A percentile compares a stretch with the other conserved stretches of the same genome.
phyloP scores from a whole-genome alignment of 169 alveolate genomes.

The Plasmodium cynomolgi region DNA sequence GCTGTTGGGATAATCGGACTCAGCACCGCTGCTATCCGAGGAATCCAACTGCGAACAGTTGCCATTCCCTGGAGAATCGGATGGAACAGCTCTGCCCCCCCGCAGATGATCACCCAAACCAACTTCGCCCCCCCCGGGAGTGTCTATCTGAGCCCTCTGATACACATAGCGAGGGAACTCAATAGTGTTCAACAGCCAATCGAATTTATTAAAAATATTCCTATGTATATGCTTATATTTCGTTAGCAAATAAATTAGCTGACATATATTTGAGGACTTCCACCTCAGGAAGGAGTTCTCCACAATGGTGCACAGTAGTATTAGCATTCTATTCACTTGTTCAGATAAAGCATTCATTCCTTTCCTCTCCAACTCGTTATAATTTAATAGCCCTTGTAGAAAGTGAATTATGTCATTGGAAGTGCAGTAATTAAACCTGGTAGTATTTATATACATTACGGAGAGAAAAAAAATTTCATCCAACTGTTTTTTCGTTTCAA shows the following conservation, averaged over 20 bases:
- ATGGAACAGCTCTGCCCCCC: background rate
- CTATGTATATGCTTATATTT: conserved; percentile 53
- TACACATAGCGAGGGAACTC: conserved; percentile 32
- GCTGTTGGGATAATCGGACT: background rate
- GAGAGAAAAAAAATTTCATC: conserved; percentile 14
- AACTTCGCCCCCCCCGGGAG: background rate
- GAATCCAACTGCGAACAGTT: background rate
- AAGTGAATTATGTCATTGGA: conserved; percentile 59
- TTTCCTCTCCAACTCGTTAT: background rate
- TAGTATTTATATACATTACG: conserved; percentile 11
- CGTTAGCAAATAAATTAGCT: conserved; percentile 25
- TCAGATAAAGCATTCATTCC: background rate
- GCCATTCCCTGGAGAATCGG: too few species aligned
- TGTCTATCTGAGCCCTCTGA: conserved; percentile 1
- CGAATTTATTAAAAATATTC: conserved; percentile 43
- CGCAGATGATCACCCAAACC: background rate
- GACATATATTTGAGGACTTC: conserved; percentile 60
- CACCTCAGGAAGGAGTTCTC: conserved; percentile 16
- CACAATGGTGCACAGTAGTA: conserved; percentile 26
- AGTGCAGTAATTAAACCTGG: conserved; percentile 49
- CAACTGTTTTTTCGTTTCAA: conserved; percentile 6
- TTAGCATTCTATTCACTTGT: conserved; percentile 4
- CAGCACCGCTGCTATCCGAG: background rate
- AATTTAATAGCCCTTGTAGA: conserved; percentile 55
- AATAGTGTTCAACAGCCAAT: conserved; percentile 1